A percentile compares a stretch with the other conserved stretches of the same genome.
Evolutionary conservation across 2,329 filamentous ascomycete genomes (phyloP).

Genomic region (Fusarium sp.): DNA sequence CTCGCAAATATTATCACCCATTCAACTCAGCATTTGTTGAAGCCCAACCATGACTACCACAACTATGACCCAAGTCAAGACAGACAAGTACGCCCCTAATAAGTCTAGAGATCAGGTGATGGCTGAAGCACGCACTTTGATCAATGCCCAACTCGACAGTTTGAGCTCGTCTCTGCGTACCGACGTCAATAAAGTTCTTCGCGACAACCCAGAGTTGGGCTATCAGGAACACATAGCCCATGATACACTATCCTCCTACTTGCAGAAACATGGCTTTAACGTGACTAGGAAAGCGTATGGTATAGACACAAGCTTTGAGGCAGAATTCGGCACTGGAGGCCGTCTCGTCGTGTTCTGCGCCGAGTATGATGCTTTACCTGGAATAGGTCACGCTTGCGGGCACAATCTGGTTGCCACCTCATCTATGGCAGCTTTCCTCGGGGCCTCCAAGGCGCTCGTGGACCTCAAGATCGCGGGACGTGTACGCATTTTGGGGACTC

Average conservation of each 20-base stretch:
- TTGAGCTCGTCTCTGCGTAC: too few relatives aligned
- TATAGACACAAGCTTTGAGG: background rate
- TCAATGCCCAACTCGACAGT: too few relatives aligned
- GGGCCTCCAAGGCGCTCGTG: background rate
- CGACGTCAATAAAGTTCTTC: too few relatives aligned
- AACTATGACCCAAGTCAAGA: too few relatives aligned
- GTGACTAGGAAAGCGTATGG: background rate
- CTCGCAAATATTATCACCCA: too few relatives aligned
- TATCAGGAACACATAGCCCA: background rate
- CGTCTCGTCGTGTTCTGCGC: background rate
- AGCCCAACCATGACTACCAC: too few relatives aligned
- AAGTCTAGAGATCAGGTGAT: too few relatives aligned
- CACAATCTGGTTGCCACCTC: background rate
- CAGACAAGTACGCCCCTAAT: too few relatives aligned
- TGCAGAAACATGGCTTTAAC: background rate
- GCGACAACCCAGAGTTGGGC: background rate
- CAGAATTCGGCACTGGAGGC: background rate
- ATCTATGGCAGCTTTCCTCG: background rate
- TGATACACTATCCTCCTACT: background rate
- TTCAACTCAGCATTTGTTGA: too few relatives aligned
- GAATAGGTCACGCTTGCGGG: background rate
- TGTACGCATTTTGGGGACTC: background rate
- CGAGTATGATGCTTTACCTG: conserved; percentile 3
- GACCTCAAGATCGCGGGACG: background rate
- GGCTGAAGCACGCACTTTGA: too few relatives aligned